phyloP scores from a whole-genome alignment of 495 filamentous ascomycete species.

The Neurospora sp. region DNA sequence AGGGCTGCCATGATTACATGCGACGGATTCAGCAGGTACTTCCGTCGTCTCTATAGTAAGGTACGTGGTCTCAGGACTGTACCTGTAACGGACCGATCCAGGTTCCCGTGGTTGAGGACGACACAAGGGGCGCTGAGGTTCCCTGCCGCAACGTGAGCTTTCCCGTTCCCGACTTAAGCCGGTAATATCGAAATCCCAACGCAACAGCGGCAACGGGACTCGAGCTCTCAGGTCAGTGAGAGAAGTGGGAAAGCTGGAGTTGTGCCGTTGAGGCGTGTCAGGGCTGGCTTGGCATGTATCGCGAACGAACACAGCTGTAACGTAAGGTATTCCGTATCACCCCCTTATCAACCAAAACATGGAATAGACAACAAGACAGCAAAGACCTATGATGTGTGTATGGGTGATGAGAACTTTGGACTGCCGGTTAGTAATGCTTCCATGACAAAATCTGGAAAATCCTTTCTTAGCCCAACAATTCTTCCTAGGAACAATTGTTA shows the following conservation, averaged over 20 bases:
- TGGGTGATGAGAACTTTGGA: not conserved
- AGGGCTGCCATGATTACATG: conserved; percentile 23
- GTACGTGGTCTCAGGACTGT: not conserved
- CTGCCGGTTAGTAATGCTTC: not conserved
- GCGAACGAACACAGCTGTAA: not conserved
- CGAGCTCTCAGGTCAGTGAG: not conserved
- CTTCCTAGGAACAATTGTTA: not conserved
- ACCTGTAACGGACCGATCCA: not conserved
- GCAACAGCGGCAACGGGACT: not conserved
- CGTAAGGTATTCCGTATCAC: not conserved
- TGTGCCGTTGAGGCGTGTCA: not conserved
- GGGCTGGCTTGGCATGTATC: not conserved
- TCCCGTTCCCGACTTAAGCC: not conserved
- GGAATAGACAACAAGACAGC: not conserved
- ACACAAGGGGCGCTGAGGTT: not conserved
- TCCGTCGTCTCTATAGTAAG: conserved; percentile 1
- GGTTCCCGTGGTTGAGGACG: not conserved
- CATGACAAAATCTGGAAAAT: not conserved
- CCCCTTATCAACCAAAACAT: not conserved
- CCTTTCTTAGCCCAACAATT: not conserved
- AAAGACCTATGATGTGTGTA: not conserved
- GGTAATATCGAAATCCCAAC: not conserved
- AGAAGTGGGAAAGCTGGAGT: not conserved
- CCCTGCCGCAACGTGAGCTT: not conserved
- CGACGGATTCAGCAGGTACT: not conserved